These are phyloP conservation scores for Penicillium cosmopolitanum DNA, from an alignment of 495 filamentous ascomycete species.

Conservation along the genomic window DNA sequence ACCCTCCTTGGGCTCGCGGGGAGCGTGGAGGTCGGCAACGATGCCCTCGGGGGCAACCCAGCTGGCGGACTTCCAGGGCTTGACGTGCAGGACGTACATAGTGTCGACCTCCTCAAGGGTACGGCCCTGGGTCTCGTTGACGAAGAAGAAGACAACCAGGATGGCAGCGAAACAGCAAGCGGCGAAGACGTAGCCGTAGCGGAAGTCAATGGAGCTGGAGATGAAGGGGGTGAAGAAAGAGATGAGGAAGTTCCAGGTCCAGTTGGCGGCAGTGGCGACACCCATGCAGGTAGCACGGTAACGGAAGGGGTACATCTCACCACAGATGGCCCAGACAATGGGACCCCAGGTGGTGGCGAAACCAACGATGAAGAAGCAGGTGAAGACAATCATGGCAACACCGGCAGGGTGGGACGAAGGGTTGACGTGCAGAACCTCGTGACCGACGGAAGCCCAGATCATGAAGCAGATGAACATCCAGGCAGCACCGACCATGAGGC, in stretches of 20 bases:
- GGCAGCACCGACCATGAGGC: conserved; percentile 65
- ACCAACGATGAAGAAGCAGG: conserved; percentile 68
- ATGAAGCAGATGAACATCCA: conserved; percentile 76
- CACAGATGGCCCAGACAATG: conserved; percentile 78
- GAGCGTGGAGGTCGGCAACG: conserved; percentile 36
- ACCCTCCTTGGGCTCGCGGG: conserved; percentile 27
- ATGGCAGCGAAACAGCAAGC: conserved; percentile 66
- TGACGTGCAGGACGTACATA: conserved; percentile 75
- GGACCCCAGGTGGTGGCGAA: conserved; percentile 79
- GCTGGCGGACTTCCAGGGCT: conserved; percentile 64
- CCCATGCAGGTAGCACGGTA: conserved; percentile 79
- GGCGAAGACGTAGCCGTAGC: conserved; percentile 82
- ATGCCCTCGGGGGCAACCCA: conserved; percentile 60
- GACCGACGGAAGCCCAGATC: conserved; percentile 73
- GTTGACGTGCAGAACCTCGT: conserved; percentile 59
- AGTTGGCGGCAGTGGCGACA: conserved; percentile 79
- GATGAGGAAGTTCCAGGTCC: conserved; percentile 89
- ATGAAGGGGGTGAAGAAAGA: conserved; percentile 85
- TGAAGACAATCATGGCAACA: conserved; percentile 74
- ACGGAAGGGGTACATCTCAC: conserved; percentile 79
- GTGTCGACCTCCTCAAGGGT: conserved; percentile 82
- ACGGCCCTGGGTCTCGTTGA: conserved; percentile 69
- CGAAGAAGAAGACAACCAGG: conserved; percentile 77
- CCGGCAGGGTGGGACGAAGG: conserved; percentile 62
- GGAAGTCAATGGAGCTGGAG: conserved; percentile 66